Evolutionary conservation across 768 basidiomycete genomes (phyloP), one percentile per base, ranked within the genome.

Genomic region (Mycena sanguinolenta): DNA sequence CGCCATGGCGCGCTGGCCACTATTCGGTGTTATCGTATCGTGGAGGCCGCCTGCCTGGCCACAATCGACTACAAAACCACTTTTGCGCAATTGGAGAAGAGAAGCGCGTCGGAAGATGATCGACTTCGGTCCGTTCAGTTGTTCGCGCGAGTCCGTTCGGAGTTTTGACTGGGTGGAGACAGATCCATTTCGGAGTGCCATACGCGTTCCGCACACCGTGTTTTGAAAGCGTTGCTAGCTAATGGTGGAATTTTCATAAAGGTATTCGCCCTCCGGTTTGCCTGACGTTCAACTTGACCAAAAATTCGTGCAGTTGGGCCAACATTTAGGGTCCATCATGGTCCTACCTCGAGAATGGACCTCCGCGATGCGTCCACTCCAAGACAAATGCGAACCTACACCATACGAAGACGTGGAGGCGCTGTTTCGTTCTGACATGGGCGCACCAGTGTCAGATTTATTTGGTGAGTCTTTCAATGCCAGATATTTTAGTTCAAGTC

Each of bases 311-410:
- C 17, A 96, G 77, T 79, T 95, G 75, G 98, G 97, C 2, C 97
- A 99, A 91, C 84, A 91, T 92, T 82, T 94, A 93, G 77, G 92
- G 83, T 77, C 85, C 79, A 83, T 94, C 70, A 77, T 85, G 42
- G 83, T 88, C 19, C 83, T 89, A 65, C 87, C 87, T 8, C 78
- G 80, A 27, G 87, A 88, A 76, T 88, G 87, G 87, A 88, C 86
- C 14, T 81, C 79, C 28, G 82, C 84, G 0, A 86, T 88, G 86
- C 42, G 83, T 46, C 83, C 86, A 12, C 81, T 95, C 67, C 97
- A 99, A 78, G 98, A 99, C 82, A 93, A 92, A 76, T 99, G 98
- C 79, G 92, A 94, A 66, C 94, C 96, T 2, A 97, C 97, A 2
- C 88, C 92, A 0, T 91, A 94, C 69, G 87, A 92, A 74, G 92